Evolutionary conservation across 2,329 filamentous ascomycete genomes (phyloP).

Genomic region (Xylariaceae sp.): DNA sequence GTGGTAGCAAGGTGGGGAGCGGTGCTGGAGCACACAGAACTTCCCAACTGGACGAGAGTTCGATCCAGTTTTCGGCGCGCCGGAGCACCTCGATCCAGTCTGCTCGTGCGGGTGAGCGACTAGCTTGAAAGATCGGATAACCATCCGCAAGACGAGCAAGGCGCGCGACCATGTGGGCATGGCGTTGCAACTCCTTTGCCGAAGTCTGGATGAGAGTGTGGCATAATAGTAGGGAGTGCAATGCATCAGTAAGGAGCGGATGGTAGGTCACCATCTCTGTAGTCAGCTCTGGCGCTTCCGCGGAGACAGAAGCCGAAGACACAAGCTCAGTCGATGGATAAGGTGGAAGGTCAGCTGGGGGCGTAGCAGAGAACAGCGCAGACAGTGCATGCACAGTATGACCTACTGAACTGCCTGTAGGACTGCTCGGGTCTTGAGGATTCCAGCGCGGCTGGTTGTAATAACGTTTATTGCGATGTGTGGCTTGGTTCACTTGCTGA

Average conservation of each 20-base stretch:
- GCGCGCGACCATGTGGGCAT: conserved; percentile 77
- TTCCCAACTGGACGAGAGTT: conserved; percentile 64
- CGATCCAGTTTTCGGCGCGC: conserved; percentile 65
- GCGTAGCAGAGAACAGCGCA: conserved; percentile 66
- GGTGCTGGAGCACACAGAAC: conserved; percentile 60
- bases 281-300: conserved; percentile 30
- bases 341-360: conserved; percentile 61
- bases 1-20: conserved; percentile 33
- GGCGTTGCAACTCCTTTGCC: conserved; percentile 69
- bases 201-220: conserved; percentile 79
- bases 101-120: conserved; percentile 65
- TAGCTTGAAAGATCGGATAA: conserved; percentile 74
- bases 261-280: conserved; percentile 72
- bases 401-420: conserved; percentile 16
- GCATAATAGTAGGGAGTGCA: conserved; percentile 73
- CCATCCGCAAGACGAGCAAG: conserved; percentile 71
- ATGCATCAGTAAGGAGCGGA: conserved; percentile 71
- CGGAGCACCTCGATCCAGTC: conserved; percentile 78
- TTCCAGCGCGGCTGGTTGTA: conserved; percentile 35
- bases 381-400: conserved; percentile 45
- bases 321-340: conserved; percentile 51
- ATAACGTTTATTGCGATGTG: conserved; percentile 26
- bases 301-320: conserved; percentile 20
- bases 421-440: conserved; percentile 35
- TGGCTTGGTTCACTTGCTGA: conserved; percentile 53